Evolutionary conservation across 108 stramenopile genomes (phyloP), one percentile per base, ranked within the genome.

Genomic region (Fragilariopsis cylindrus): DNA sequence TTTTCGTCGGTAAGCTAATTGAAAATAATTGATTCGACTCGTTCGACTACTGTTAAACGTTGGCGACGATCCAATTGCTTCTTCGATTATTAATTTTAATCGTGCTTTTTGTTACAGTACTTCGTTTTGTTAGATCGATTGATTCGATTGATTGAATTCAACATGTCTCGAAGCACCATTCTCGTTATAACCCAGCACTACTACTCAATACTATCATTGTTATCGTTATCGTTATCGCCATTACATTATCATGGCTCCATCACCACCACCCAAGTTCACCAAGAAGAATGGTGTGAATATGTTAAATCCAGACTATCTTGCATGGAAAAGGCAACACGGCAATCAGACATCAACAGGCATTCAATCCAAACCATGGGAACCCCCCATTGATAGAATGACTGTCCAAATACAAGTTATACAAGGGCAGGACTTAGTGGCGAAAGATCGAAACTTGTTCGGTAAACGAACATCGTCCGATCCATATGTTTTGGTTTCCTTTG

Each of bases 401-500:
- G 4, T 68, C 39, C 18, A 7, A 18, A 16, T 16, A 47, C 39
- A 49, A 21, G 30, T 68, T 9, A 9, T 68, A 6, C n/a, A 68
- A 30, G 82, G 72, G n/a, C 60, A 45, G 18, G 65, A 73, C 46
- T 56, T 83, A 18, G 67, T 81, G 41, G 82, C 82, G 4, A 76
- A 73, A 57, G 82, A 83, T 60, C 68, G 76, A 9, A 81, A 70
- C 47, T 21, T 81, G 47, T 81, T 83, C 11, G 80, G 82, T 21
- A 81, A 77, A 68, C 72, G 56, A 54, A 77, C 71, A 19, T 60
- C 82, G 11, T 83, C 82, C 4, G 82, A 83, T 73, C 82, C 82
- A 8, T 83, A 70, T 30, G 79, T 81, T 1, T 49, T 77, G 53
- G 49, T 83, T 3, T 13, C 11, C 11, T 45, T 63, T 12, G 8